Evolutionary conservation across 2,329 filamentous ascomycete species (phyloP).

Genomic region (Colletotrichum sp.): DNA sequence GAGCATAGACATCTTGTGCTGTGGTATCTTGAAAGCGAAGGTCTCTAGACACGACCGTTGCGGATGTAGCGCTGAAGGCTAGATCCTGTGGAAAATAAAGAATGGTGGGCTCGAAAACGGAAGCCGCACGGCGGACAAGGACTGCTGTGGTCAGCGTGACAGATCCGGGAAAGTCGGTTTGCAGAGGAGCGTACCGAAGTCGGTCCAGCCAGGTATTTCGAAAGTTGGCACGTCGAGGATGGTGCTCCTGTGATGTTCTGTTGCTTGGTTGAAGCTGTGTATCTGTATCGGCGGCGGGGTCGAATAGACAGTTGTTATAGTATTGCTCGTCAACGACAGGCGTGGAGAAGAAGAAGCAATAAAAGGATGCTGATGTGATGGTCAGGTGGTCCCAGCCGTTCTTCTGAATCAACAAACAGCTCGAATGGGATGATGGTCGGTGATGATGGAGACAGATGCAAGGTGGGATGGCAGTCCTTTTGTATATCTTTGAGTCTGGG

Average conservation of each 20-base stretch:
- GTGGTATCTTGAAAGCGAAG: slow-evolving; percentile 26
- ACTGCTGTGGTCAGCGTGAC: slow-evolving; percentile 4
- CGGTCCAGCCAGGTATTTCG: slow-evolving; percentile 8
- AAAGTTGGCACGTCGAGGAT: slow-evolving; percentile 5
- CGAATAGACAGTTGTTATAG: neutral
- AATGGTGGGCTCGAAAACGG: slow-evolving; percentile 20
- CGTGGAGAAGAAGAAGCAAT: slow-evolving; percentile 7
- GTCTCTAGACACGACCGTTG: slow-evolving; percentile 20
- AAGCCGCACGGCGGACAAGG: slow-evolving; percentile 24
- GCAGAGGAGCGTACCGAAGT: neutral
- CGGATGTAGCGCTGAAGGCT: slow-evolving; percentile 29
- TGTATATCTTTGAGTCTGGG: slow-evolving; percentile 14
- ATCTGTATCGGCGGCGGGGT: neutral
- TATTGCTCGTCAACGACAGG: slow-evolving; percentile 20
- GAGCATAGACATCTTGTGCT: slow-evolving; percentile 54
- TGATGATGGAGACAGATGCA: neutral
- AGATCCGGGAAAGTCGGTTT: neutral
- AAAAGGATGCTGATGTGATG: slow-evolving; percentile 14
- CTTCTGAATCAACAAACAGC: slow-evolving; percentile 21
- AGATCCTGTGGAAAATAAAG: slow-evolving; percentile 43
- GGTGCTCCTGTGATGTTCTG: neutral
- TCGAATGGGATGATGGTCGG: slow-evolving; percentile 21
- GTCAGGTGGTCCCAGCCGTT: slow-evolving; percentile 20
- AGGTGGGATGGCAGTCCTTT: slow-evolving; percentile 23
- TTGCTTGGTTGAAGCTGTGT: neutral